These are phyloP conservation scores for Pycnococcus provasolii DNA, from an alignment of 139 green algal species.

Conservation along the genomic window DNA sequence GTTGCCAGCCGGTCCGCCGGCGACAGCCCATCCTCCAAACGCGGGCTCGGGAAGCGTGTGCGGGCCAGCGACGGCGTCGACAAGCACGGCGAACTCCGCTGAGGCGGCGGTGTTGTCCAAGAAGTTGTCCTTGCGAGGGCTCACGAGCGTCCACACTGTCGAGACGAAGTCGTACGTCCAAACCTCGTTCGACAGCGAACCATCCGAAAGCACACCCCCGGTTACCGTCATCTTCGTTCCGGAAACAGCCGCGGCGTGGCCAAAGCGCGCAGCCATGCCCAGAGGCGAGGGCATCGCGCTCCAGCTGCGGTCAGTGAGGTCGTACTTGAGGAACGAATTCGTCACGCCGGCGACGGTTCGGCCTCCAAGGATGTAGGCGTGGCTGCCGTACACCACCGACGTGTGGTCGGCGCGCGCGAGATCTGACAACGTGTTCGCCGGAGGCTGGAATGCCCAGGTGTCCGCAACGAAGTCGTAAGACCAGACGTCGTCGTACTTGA, in stretches of 20 bases:
- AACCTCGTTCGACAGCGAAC: conserved; percentile 11
- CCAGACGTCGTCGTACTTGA: not conserved
- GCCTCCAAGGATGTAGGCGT: not conserved
- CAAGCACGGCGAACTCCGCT: not conserved
- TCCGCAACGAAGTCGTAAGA: not conserved
- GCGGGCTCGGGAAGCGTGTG: not conserved
- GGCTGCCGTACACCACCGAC: not conserved
- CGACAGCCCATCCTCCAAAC: too few relatives aligned
- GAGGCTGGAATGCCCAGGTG: not conserved
- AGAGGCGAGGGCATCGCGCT: not conserved
- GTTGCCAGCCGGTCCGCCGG: too few relatives aligned
- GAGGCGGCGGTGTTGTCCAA: not conserved
- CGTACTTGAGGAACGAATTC: not conserved
- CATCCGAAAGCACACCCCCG: not conserved
- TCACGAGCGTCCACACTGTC: conserved; percentile 12
- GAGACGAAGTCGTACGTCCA: conserved; percentile 22
- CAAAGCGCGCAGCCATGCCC: not conserved
- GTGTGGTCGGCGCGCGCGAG: not conserved
- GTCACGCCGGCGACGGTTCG: not conserved
- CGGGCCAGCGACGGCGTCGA: not conserved
- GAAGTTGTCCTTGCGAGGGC: conserved; percentile 24
- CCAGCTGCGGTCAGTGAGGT: not conserved
- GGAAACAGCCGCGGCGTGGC: not conserved
- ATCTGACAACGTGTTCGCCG: not conserved
- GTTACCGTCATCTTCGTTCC: not conserved